Evolutionary conservation across 2,329 filamentous ascomycete genomes (phyloP).

Genomic region (Tolypocladium guangdongense): DNA sequence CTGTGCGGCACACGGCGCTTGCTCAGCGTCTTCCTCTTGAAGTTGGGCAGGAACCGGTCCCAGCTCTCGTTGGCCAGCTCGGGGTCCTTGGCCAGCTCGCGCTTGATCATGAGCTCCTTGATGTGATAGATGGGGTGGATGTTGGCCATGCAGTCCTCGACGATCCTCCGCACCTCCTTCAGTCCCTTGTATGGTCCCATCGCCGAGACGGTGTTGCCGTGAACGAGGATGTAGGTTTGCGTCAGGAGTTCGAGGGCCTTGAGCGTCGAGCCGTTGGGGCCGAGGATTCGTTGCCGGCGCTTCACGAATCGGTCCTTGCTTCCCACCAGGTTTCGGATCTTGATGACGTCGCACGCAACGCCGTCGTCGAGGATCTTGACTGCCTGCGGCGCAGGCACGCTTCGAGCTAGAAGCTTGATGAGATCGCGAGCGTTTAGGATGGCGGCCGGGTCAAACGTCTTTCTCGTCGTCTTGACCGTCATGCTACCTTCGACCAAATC

Average conservation of each 20-base stretch:
- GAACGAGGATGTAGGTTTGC: slow-evolving; percentile 83
- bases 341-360: slow-evolving; percentile 88
- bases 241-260: slow-evolving; percentile 92
- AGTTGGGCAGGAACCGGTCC: slow-evolving; percentile 93
- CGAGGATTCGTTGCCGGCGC: slow-evolving; percentile 81
- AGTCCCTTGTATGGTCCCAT: slow-evolving; percentile 92
- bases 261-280: slow-evolving; percentile 81
- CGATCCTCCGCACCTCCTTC: slow-evolving; percentile 80
- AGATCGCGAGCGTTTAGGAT: slow-evolving; percentile 91
- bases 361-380: slow-evolving; percentile 91
- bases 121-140: slow-evolving; percentile 85
- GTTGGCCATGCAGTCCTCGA: slow-evolving; percentile 96
- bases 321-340: slow-evolving; percentile 78
- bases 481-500: slow-evolving; percentile 94
- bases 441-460: slow-evolving; percentile 82
- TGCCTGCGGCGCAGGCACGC: slow-evolving; percentile 86
- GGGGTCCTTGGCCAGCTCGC: slow-evolving; percentile 81
- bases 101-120: slow-evolving; percentile 80
- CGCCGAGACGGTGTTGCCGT: slow-evolving; percentile 86
- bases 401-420: slow-evolving; percentile 84
- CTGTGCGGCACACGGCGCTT: slow-evolving; percentile 74
- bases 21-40: slow-evolving; percentile 85
- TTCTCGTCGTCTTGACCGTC: slow-evolving; percentile 89
- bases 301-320: slow-evolving; percentile 97
- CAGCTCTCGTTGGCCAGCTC: slow-evolving; percentile 80